Percentiles rank a stretch among this genome's conserved stretches.
These are phyloP conservation scores for Fusarium sp. DNA, from an alignment of 2,329 filamentous ascomycete genomes.

Conservation along the genomic window DNA sequence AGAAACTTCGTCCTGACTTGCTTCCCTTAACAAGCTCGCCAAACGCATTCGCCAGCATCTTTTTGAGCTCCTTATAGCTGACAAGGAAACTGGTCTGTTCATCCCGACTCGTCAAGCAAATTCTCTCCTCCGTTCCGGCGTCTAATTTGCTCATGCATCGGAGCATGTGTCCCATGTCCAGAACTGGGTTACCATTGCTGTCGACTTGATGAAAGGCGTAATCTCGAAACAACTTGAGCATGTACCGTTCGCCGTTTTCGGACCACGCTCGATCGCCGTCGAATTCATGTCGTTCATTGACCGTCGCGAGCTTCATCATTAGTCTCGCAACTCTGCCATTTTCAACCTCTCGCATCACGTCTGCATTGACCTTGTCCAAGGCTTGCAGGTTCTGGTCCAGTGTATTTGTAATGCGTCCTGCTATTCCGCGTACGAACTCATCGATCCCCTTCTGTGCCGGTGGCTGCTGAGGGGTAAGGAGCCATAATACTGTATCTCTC, in stretches of 20 bases:
- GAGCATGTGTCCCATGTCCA: constrained; percentile 89
- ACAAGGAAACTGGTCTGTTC: constrained; percentile 90
- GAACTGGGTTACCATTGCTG: constrained; percentile 80
- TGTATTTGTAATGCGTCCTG: constrained; percentile 77
- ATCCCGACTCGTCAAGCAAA: constrained; percentile 87
- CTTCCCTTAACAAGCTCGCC: constrained; percentile 65
- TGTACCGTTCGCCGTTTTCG: constrained; percentile 91
- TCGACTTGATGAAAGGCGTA: constrained; percentile 98
- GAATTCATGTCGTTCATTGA: constrained; percentile 91
- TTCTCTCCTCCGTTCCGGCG: constrained; percentile 85
- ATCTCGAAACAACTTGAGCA: constrained; percentile 93
- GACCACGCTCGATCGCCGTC: constrained; percentile 84
- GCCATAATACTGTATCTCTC: constrained; percentile 82
- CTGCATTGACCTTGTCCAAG: constrained; percentile 77
- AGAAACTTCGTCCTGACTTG: constrained; percentile 53
- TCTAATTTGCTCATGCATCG: constrained; percentile 91
- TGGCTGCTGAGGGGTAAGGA: constrained; percentile 73
- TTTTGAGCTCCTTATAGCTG: constrained; percentile 88
- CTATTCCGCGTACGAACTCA: constrained; percentile 81
- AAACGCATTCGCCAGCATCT: constrained; percentile 68
- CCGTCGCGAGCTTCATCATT: constrained; percentile 81
- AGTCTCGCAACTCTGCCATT: constrained; percentile 87
- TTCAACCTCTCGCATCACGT: constrained; percentile 84
- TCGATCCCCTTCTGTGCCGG: constrained; percentile 76
- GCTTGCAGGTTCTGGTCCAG: constrained; percentile 84